Evolutionary conservation across 805 yeast genomes (phyloP), one percentile per base, ranked within the genome.

Genomic region (Candida sakaeoensis): DNA sequence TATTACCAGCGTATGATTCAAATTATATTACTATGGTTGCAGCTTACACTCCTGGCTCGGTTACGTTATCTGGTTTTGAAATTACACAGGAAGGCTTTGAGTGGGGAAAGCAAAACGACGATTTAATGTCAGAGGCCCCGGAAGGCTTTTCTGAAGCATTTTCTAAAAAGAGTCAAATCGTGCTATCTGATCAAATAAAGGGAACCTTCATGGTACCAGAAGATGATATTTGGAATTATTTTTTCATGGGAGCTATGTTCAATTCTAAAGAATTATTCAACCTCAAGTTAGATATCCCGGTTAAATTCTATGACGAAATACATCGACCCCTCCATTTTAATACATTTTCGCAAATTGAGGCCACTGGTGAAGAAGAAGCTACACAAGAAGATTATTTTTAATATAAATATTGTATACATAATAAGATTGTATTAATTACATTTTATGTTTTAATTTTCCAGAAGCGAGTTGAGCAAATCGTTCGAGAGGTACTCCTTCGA

Each of bases 321-420:
- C 99, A 93, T 55, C 80, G 99, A 35, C 93, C 96, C 2, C 71
- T 80, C 22, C 99, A 93, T 60, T 93, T 93, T 63, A 68, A 79
- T 36, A 74, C 80, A 5, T 88, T 91, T 55, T 77, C 72, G 41
- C 85, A 79, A 43, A 57, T 85, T 34, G 88, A 81, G 41, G 79
- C 73, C 14, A 62, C 58, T 7, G 63, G 58, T 17, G 77, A 65
- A 13, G 52, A 78, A 37, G 89, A 82, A 53, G 85, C 85, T 8
- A 84, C 77, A 25, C 81, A 77, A 58, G 81, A 79, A 46, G 81
- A 81, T 57, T 75, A 77, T 5, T 80, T 83, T 55, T 75, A 75
- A 6, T 43, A 39, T 15, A n/a, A 25, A 6, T 12, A 5, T 28
- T 8, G 6, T n/a, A 12, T 12, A 31, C 12, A 31, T 31, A 10